Evolutionary conservation across 75 land plant species (phyloP).

Genomic region (Cupressus sempervirens): DNA sequence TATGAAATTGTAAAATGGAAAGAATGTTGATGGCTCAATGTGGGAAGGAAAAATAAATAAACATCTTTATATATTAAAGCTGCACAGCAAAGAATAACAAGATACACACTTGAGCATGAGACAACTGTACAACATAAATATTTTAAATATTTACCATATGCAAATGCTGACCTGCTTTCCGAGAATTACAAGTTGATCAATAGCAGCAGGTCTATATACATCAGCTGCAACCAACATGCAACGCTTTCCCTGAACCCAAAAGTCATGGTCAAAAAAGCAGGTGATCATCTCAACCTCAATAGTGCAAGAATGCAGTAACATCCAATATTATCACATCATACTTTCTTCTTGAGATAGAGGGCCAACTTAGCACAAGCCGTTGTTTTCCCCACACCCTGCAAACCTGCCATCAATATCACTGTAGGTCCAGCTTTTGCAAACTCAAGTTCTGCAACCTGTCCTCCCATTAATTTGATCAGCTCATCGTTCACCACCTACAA

Average conservation of each 20-base stretch:
- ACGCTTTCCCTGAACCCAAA: slow-evolving; percentile 70
- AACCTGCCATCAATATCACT: slow-evolving; percentile 89
- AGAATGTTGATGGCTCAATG: background rate
- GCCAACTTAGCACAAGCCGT: slow-evolving; percentile 98
- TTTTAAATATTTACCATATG: background rate
- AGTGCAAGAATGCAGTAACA: background rate
- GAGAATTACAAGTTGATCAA: slow-evolving; percentile 90
- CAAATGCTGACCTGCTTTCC: slow-evolving; percentile 74
- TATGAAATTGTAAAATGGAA: background rate
- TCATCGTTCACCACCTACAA: slow-evolving; percentile 94
- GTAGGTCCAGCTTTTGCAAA: slow-evolving; percentile 85
- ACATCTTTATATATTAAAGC: background rate
- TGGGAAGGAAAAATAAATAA: background rate
- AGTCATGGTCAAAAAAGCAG: slow-evolving; percentile 2
- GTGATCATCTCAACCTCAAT: background rate
- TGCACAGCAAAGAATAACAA: background rate
- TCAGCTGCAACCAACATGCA: slow-evolving; percentile 96
- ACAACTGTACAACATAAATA: background rate
- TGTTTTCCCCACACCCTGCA: slow-evolving; percentile 99
- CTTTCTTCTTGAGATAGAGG: slow-evolving; percentile 87
- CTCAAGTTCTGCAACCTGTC: slow-evolving; percentile 80
- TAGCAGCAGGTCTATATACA: slow-evolving; percentile 98
- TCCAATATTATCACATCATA: slow-evolving; percentile 4
- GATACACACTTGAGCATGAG: background rate
- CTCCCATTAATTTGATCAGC: slow-evolving; percentile 95